A percentile compares a stretch with the other conserved stretches of the same genome.
Conservation (phyloP, 805 yeast species). For the Candida tammaniensis region DNA sequence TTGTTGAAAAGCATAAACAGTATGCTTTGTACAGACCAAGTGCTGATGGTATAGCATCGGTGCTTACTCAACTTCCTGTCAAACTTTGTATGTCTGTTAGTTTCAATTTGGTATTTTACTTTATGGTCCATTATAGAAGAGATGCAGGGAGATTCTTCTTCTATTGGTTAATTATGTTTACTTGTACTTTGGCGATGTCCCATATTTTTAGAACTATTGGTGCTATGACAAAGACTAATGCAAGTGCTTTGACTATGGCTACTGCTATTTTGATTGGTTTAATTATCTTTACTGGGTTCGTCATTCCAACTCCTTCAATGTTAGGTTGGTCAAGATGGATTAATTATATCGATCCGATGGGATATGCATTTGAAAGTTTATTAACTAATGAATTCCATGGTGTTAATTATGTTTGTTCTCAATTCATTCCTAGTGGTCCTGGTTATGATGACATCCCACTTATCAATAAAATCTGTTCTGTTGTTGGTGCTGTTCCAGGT, state of each 20-base stretch:
- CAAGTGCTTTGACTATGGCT: conserved; percentile 46
- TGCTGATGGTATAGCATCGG: conserved; percentile 65
- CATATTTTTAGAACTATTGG: conserved; percentile 42
- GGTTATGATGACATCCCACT: conserved; percentile 41
- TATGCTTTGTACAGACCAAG: conserved; percentile 74
- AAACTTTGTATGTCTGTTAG: conserved; percentile 38
- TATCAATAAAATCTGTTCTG: conserved; percentile 51
- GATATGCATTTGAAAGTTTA: conserved; percentile 52
- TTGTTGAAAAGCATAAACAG: conserved; percentile 67
- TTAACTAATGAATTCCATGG: conserved; percentile 65
- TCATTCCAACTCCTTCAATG: conserved; percentile 41
- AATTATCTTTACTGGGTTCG: conserved; percentile 53
- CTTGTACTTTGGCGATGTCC: conserved; percentile 38
- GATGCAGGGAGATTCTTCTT: conserved; percentile 36
- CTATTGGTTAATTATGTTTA: conserved; percentile 30
- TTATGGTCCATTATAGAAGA: conserved; percentile 48
- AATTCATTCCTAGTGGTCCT: conserved; percentile 58
- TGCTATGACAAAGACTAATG: conserved; percentile 38
- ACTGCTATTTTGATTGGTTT: conserved; percentile 47
- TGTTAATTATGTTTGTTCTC: conserved; percentile 51
- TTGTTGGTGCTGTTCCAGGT: conserved; percentile 62
- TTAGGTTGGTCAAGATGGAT: conserved; percentile 68
- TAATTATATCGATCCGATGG: conserved; percentile 41
- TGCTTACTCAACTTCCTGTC: conserved; percentile 61
- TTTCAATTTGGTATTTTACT: conserved; percentile 37